These are phyloP conservation scores for Fraxinus greggii DNA, from an alignment of 305 asterid species.

Conservation along the genomic window DNA sequence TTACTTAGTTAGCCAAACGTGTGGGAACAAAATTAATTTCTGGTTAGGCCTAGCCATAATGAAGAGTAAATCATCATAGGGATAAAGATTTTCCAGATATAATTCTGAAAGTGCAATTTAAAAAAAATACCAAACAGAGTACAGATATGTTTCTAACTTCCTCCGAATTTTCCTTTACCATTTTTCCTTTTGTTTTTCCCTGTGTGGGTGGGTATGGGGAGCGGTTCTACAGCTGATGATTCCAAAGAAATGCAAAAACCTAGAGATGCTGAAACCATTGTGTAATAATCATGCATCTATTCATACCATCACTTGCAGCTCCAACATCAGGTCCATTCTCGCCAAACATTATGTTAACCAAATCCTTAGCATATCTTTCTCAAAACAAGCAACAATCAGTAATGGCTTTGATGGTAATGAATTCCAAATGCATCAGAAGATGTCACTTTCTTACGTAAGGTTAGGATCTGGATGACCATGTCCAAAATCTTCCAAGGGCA, in stretches of 20 bases:
- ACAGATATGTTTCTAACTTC: not conserved
- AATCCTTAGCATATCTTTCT: conserved; percentile 85
- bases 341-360: conserved; percentile 75
- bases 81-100: not conserved
- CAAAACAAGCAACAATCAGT: conserved; percentile 31
- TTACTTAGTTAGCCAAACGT: not conserved
- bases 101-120: not conserved
- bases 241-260: not conserved
- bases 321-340: conserved; percentile 92
- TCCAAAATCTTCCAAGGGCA: conserved; percentile 94
- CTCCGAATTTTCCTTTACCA: not conserved
- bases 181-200: conserved; percentile 3
- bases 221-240: not conserved
- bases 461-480: conserved; percentile 99
- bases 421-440: conserved; percentile 13
- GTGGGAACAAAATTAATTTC: not conserved
- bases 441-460: conserved; percentile 68
- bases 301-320: conserved; percentile 97
- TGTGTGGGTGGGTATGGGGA: not conserved
- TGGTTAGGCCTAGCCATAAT: not conserved
- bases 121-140: not conserved
- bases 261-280: not conserved
- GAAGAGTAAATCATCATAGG: not conserved
- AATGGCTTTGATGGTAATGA: conserved; percentile 15
- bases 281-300: conserved; percentile 19